Conservation (phyloP, 2,329 filamentous ascomycete species). For the Onygenales sp. region DNA sequence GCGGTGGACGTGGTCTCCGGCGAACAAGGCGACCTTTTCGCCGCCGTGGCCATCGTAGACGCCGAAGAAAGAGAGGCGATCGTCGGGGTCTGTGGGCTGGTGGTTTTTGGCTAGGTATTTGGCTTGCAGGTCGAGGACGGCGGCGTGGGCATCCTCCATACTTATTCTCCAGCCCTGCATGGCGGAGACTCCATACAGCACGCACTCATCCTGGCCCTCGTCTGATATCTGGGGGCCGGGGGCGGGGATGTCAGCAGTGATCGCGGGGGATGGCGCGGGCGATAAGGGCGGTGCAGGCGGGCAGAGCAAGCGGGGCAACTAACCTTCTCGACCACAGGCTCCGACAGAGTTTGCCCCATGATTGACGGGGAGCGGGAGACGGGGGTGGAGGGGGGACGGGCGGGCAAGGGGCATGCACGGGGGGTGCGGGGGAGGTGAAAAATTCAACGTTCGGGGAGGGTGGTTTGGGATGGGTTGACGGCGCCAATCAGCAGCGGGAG, state of each 20-base stretch:
- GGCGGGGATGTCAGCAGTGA: background rate
- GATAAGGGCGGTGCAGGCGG: too few species aligned
- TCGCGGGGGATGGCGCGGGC: background rate
- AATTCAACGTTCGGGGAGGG: constrained; percentile 6
- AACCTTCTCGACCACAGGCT: constrained; percentile 99
- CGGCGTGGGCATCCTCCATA: constrained; percentile 96
- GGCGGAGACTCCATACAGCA: constrained; percentile 88
- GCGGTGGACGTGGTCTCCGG: constrained; percentile 84
- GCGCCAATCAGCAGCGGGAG: too few species aligned
- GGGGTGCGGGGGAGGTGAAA: constrained; percentile 18
- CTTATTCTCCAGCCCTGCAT: constrained; percentile 99
- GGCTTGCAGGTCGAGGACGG: constrained; percentile 75
- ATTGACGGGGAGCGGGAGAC: constrained; percentile 23
- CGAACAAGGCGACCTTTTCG: constrained; percentile 89
- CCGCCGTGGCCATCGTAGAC: constrained; percentile 97
- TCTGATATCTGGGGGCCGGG: constrained; percentile 59
- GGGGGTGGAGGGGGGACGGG: constrained; percentile 14
- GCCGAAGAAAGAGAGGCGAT: constrained; percentile 87
- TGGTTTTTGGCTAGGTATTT: constrained; percentile 42
- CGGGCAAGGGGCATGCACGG: constrained; percentile 18
- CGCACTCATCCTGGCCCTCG: constrained; percentile 82
- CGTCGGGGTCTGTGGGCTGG: constrained; percentile 52
- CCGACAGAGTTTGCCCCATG: constrained; percentile 99
- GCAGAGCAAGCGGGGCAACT: constrained; percentile 22
- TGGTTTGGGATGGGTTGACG: too few species aligned